phyloP scores from a whole-genome alignment of 108 stramenopile genomes.

The Pelagomonas calceolata region DNA sequence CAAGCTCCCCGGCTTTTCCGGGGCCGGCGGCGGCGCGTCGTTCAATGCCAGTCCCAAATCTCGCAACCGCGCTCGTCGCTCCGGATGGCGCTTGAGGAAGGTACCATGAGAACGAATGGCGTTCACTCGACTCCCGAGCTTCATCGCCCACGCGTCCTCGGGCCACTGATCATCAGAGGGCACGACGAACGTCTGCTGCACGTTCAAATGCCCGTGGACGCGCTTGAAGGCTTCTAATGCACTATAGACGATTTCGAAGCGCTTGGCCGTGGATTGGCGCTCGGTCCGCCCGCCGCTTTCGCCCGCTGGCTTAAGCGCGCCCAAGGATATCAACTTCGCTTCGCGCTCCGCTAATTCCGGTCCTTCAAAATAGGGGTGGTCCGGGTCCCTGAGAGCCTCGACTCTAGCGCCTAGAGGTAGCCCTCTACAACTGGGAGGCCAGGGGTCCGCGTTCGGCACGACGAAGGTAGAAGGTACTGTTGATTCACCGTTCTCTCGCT shows the following conservation, averaged over 20 bases:
- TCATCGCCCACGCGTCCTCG: constrained; percentile 60
- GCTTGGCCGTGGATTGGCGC: not conserved
- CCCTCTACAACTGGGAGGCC: not conserved
- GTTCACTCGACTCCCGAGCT: constrained; percentile 70
- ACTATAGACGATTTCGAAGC: not conserved
- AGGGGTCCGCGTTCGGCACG: constrained; percentile 15
- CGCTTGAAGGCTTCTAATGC: constrained; percentile 30
- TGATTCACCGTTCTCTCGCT: constrained; percentile 15
- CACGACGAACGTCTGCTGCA: constrained; percentile 56
- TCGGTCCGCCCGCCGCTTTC: too few relatives aligned
- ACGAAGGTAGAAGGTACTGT: constrained; percentile 13
- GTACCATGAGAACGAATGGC: constrained; percentile 76
- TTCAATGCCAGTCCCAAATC: constrained; percentile 48
- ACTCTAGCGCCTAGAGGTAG: not conserved
- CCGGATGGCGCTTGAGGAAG: constrained; percentile 60
- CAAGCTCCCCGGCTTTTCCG: too few relatives aligned
- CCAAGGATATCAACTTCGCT: not conserved
- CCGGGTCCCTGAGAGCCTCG: not conserved
- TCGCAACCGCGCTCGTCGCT: constrained; percentile 50
- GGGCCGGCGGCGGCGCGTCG: not conserved
- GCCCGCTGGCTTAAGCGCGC: not conserved
- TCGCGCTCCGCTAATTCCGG: not conserved
- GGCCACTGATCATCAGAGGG: constrained; percentile 58
- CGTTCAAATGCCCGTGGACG: constrained; percentile 28
- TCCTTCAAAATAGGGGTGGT: not conserved